Evolutionary conservation across 1,284 basidiomycete genomes (phyloP), one percentile per base, ranked within the genome.

Genomic region (Ustilago sp.): DNA sequence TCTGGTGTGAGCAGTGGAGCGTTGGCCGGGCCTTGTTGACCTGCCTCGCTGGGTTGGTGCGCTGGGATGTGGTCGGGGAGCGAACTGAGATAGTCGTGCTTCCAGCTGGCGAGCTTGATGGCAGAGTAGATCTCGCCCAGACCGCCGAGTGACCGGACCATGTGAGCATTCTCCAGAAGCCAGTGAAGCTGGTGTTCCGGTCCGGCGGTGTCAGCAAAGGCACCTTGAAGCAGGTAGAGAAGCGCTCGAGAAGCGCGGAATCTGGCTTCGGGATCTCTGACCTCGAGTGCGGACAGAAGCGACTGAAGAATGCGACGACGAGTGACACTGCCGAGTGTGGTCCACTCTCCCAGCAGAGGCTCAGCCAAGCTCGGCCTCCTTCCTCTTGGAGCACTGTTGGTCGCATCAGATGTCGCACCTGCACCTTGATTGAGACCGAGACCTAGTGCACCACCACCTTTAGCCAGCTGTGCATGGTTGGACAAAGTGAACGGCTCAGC

Each of bases 101-200:
- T 93, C 58, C 91, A 91, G 69, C 92, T 92, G 1, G 95, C 94
- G 68, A 94, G 93, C 86, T 94, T 95, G 87, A 97, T 90, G 9
- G 94, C 94, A 80, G 93, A 91, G 23, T 96, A 90, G 36, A 98
- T 92, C 62, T 90, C 90, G 77, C 90, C 91, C 12, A 98, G 87
- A 17, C 95, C 96, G 84, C 97, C 94, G 0, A 92, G 92, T 31
- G 89, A 89, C 62, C 95, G 90, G 2, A 98, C 92, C 38, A 93
- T 89, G 83, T 93, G 93, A 82, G 93, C 93, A 84, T 98, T 98
- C 86, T 96, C 93, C 70, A 94, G 92, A 79, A 99, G 93, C 93
- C 95, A 96, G 77, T 95, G 93, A 51, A 99, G 87, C 86, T 99
- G 97, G 85, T 97, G 92, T 81, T 97, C 94, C 0, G 94, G 92